Percentiles rank a stretch among this genome's conserved stretches.
phyloP scores from a whole-genome alignment of 352 stramenopile genomes.

The Globisporangium radiosum region DNA sequence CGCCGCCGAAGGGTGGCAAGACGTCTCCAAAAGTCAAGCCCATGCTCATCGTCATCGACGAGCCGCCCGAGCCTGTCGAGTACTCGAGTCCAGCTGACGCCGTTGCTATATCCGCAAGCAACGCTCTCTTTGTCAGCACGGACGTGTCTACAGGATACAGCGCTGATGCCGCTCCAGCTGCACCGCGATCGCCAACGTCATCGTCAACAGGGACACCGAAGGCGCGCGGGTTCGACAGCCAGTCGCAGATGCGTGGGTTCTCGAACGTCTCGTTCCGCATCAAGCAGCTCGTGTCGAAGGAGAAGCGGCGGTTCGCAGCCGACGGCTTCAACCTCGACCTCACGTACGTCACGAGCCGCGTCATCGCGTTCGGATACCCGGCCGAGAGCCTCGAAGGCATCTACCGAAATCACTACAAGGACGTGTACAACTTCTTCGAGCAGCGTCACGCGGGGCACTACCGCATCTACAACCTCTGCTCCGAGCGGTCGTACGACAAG shows the following conservation, averaged over 20 bases:
- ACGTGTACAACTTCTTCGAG: slow-evolving; percentile 89
- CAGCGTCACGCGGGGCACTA: slow-evolving; percentile 69
- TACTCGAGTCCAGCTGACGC: background rate
- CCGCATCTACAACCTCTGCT: slow-evolving; percentile 90
- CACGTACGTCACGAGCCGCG: slow-evolving; percentile 82
- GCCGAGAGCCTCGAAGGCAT: slow-evolving; percentile 80
- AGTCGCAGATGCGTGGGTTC: slow-evolving; percentile 33
- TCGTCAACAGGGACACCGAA: slow-evolving; percentile 6
- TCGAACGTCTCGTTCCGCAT: slow-evolving; percentile 45
- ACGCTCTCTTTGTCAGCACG: too few species aligned
- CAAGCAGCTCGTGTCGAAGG: slow-evolving; percentile 87
- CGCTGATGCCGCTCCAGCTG: background rate
- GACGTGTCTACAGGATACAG: too few species aligned
- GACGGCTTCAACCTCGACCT: slow-evolving; percentile 91
- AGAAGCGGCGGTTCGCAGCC: slow-evolving; percentile 82
- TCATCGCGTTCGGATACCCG: slow-evolving; percentile 89
- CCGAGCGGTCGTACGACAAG: slow-evolving; percentile 75
- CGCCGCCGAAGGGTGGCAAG: slow-evolving; percentile 10
- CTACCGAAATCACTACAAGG: slow-evolving; percentile 88
- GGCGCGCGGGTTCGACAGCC: slow-evolving; percentile 11
- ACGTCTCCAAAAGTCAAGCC: slow-evolving; percentile 16
- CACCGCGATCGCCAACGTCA: background rate
- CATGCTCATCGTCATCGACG: slow-evolving; percentile 12
- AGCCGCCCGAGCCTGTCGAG: background rate
- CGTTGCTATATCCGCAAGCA: too few species aligned